phyloP scores from a whole-genome alignment of 345 rosid genomes.

The Microthlaspi erraticum region DNA sequence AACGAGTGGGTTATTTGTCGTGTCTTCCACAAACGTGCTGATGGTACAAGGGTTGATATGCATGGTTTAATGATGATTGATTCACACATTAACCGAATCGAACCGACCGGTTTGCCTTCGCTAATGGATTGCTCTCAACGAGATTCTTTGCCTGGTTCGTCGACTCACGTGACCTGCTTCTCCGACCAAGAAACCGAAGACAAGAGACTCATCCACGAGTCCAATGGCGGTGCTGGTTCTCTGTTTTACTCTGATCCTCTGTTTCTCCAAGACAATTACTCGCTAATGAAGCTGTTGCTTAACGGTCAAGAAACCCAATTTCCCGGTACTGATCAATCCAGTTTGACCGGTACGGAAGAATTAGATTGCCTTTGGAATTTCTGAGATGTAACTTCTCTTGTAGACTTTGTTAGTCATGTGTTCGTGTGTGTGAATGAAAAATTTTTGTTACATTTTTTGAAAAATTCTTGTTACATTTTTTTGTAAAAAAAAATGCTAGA shows the following conservation, averaged over 20 bases:
- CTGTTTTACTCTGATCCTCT: conserved; percentile 53
- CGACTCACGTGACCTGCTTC: conserved; percentile 89
- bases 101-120: conserved; percentile 56
- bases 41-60: conserved; percentile 59
- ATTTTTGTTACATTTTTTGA: conserved; percentile 34
- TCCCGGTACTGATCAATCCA: conserved; percentile 37
- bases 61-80: conserved; percentile 49
- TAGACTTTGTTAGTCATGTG: conserved; percentile 34
- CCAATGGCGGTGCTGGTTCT: conserved; percentile 46
- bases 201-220: conserved; percentile 45
- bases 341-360: conserved; percentile 47
- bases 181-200: conserved; percentile 58
- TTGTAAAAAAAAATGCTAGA: conserved; percentile 23
- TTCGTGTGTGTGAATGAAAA: conserved; percentile 23
- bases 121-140: conserved; percentile 61
- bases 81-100: conserved; percentile 41
- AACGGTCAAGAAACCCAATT: conserved; percentile 46
- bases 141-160: conserved; percentile 37
- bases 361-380: conserved; percentile 60
- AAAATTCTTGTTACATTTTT: conserved; percentile 21
- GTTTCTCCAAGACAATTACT: conserved; percentile 55
- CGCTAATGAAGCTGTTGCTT: conserved; percentile 56
- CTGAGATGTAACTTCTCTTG: conserved; percentile 38
- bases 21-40: conserved; percentile 62
- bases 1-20: conserved; percentile 86